These are phyloP conservation scores for Wickerhamomyces sydowiorum DNA, from an alignment of 805 yeast genomes.

Conservation along the genomic window DNA sequence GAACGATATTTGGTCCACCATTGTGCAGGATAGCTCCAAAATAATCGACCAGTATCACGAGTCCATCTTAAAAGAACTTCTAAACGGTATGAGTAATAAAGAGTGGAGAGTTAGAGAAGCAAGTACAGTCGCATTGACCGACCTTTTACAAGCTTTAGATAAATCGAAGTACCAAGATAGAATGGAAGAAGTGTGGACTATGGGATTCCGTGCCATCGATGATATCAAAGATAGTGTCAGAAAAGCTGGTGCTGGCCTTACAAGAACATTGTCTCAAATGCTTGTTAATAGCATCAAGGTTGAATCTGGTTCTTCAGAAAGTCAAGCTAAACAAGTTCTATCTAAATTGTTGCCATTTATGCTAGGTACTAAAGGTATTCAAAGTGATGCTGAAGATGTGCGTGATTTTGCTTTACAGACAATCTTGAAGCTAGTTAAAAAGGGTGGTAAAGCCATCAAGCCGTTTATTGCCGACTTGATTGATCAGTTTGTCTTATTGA, in stretches of 20 bases:
- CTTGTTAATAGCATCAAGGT: conserved; percentile 53
- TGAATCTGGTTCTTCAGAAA: conserved; percentile 32
- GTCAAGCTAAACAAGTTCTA: conserved; percentile 42
- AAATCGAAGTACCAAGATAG: conserved; percentile 40
- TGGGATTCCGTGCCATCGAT: conserved; percentile 86
- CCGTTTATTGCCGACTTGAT: conserved; percentile 67
- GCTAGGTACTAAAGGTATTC: conserved; percentile 70
- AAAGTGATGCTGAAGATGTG: conserved; percentile 84
- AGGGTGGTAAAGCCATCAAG: conserved; percentile 52
- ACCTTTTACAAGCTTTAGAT: conserved; percentile 59
- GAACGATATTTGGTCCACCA: conserved; percentile 81
- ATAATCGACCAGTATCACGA: conserved; percentile 50
- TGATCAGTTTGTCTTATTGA: conserved; percentile 59
- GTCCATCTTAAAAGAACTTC: conserved; percentile 56
- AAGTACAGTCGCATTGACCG: conserved; percentile 63
- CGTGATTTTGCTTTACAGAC: conserved; percentile 70
- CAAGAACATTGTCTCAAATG: conserved; percentile 58
- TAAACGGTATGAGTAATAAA: conserved; percentile 63
- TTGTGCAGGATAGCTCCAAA: conserved; percentile 51
- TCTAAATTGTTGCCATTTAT: conserved; percentile 69
- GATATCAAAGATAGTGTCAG: conserved; percentile 94
- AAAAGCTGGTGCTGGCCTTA: conserved; percentile 65
- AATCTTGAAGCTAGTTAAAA: conserved; percentile 61
- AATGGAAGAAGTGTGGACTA: conserved; percentile 72
- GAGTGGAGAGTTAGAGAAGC: conserved; percentile 97